These are phyloP conservation scores for rapeseed (Brassica napus) DNA, from an alignment of 345 rosid species.

Conservation along the genomic window Da-Ae NC_063450.1:21926001-21926500, in stretches of 20 bases:
- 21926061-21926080: neutral
- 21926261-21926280: neutral
- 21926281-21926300: too few species aligned
- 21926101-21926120: neutral
- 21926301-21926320: too few species aligned
- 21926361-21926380: too few species aligned
- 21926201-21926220: neutral
- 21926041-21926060: neutral
- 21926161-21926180: neutral
- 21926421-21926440: too few species aligned
- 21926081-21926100: neutral
- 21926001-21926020: neutral
- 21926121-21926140: neutral
- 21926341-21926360: too few species aligned
- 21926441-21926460: too few species aligned
- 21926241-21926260: neutral
- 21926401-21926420: too few species aligned
- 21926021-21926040: neutral
- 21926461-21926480: neutral
- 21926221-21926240: neutral
- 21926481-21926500: conserved; percentile 21
- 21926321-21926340: too few species aligned
- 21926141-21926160: neutral
- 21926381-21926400: too few species aligned
- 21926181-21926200: neutral